Base-by-base conservation (phyloP, 106 monocot species). In the Dendrobium catenatum region DNA sequence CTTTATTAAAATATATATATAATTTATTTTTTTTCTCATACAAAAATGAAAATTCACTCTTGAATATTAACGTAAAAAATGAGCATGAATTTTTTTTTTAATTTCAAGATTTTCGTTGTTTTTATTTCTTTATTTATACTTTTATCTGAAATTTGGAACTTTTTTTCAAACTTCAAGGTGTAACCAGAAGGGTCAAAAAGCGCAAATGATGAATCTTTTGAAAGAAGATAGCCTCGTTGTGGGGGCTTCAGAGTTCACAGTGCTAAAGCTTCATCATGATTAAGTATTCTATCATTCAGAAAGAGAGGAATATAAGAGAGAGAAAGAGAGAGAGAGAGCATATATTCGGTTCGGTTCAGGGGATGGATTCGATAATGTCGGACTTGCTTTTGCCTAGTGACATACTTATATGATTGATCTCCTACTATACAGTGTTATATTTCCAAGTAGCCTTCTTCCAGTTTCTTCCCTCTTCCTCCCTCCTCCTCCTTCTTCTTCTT, bases 251-350 rank as follows among this genome's bases (percentile, higher is more conserved):
- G 76, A 51, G 46, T 27, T 49, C 76, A 5, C 49, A 29, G 4
- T 49, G 10, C 22, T 42, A 76, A 51, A 76, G 20, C 48, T 76
- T 76, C 51, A 76, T 76, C 76, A 44, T 75, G 44, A 75, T 24
- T 40, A 75, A 22, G 41, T 42, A 73, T 29, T 42, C 40, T n/a
- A 42, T 16, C 20, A 74, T 6, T 74, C 20, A 44, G 74, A 74
- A 1, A 43, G 73, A 73, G n/a, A n/a, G 3, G 43, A 20, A 49
- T 44, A 41, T 19, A 43, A 42, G 74, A 18, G 18, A 15, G 73
- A 42, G 73, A 73, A 15, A 73, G 42, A 73, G 73, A 73, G 42
- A 73, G 73, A 73, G 72, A 70, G 72, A 72, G 74, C 74, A 75
- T 75, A 76, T 76, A 76, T 76, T 76, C 24, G 22, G 47, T 15